Base-by-base conservation (phyloP, 768 basidiomycete species). In the Calocybe indica region DNA sequence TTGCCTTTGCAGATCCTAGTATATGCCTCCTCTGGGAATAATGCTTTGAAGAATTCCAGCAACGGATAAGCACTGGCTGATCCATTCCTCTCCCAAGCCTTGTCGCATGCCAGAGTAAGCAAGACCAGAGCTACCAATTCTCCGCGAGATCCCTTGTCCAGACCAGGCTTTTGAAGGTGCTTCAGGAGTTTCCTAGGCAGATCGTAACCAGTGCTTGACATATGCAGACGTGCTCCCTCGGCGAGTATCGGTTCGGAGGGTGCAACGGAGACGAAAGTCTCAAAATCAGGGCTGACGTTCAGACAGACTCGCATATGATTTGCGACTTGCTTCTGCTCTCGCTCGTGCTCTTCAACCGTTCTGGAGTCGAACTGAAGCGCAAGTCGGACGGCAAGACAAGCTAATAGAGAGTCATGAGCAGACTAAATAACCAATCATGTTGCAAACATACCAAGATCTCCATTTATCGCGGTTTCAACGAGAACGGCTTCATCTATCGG, bases 121-220 rank as follows among this genome's bases (percentile, higher is more conserved):
- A 63, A 52, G 12, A 52, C 6, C 7, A 58, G 60, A 29, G 46
- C 54, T 12, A 58, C 56, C 8, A 60, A 9, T 37, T 60, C 62
- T 10, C 60, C 52, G 10, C 48, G 41, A 15, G 54, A 52, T 12
- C 56, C 58, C 10, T 44, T 43, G 30, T 31, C 39, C 7, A 61
- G 9, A 5, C 57, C 36, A 13, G 49, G 48, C 34, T 37, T 37
- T 5, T 43, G 33, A 14, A 22, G 22, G 22, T 22, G 22, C 22
- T 22, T 22, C 22, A 22, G 22, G 22, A 22, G 22, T 22, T 22
- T 22, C 22, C 22, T 22, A 22, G 22, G 22, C 22, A 22, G 22
- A 22, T 22, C 22, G 22, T 22, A 22, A 22, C 22, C 22, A 22
- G 22, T 4, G 22, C 22, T 22, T 22, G 22, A 1, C 22, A 22